A percentile compares a stretch with the other conserved stretches of the same genome.
Conservation (phyloP, 768 basidiomycete species). For the Russula dissimulans region DNA sequence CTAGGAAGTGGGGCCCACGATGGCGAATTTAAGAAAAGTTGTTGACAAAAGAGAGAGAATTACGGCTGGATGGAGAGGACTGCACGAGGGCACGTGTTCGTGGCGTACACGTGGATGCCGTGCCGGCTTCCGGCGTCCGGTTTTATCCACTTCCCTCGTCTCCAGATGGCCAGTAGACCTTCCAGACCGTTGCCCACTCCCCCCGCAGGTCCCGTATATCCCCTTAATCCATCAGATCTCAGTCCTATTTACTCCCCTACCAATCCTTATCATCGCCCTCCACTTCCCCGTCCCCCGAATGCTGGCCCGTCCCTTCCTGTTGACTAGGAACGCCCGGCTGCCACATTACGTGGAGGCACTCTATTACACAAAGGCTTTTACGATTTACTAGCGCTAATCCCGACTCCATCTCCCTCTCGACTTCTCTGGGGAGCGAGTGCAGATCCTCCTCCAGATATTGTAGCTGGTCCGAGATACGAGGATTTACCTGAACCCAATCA, state of each 20-base stretch:
- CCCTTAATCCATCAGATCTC: not conserved
- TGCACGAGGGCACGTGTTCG: slow-evolving; percentile 2
- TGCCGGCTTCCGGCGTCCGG: too few species aligned
- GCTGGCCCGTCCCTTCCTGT: slow-evolving; percentile 20
- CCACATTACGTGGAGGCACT: slow-evolving; percentile 55
- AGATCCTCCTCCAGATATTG: slow-evolving; percentile 30
- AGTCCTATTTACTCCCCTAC: slow-evolving; percentile 11
- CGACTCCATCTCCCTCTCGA: slow-evolving; percentile 52
- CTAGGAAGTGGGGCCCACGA: not conserved
- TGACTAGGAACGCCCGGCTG: slow-evolving; percentile 36
- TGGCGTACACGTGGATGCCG: slow-evolving; percentile 12
- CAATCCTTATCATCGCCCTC: slow-evolving; percentile 21
- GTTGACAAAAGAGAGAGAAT: not conserved
- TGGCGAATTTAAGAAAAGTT: not conserved
- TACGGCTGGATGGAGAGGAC: not conserved
- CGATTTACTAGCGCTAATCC: slow-evolving; percentile 72
- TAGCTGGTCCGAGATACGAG: slow-evolving; percentile 66
- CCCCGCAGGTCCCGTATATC: slow-evolving; percentile 7
- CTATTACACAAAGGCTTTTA: slow-evolving; percentile 87
- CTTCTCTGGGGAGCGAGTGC: slow-evolving; percentile 43
- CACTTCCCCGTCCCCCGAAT: slow-evolving; percentile 32
- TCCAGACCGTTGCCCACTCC: slow-evolving; percentile 19
- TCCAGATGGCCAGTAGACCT: slow-evolving; percentile 8
- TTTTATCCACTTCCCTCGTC: not conserved
- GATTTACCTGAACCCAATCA: slow-evolving; percentile 33